Conservation (phyloP, 305 asterid genomes). For the Vinca major region DNA sequence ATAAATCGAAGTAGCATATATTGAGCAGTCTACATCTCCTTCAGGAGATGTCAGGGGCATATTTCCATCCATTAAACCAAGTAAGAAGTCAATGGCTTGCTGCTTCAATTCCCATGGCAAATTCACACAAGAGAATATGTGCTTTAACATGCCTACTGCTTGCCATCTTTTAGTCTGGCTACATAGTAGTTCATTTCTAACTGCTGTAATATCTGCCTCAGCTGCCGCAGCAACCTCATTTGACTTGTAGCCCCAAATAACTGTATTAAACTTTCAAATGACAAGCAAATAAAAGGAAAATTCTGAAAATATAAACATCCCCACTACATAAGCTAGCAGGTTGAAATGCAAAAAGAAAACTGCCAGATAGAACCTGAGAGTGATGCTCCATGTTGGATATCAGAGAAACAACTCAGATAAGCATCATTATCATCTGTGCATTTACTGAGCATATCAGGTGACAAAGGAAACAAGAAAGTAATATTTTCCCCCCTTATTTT, state of each 20-base stretch:
- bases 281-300: slow-evolving; percentile 11
- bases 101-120: slow-evolving; percentile 59
- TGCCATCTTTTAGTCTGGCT: slow-evolving; percentile 70
- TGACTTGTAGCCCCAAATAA: slow-evolving; percentile 68
- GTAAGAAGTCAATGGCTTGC: slow-evolving; percentile 50
- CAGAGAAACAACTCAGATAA: slow-evolving; percentile 54
- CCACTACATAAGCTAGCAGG: slow-evolving; percentile 3
- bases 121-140: slow-evolving; percentile 36
- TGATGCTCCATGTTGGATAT: slow-evolving; percentile 67
- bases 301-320: neutral
- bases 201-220: slow-evolving; percentile 42
- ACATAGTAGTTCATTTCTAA: slow-evolving; percentile 49
- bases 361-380: slow-evolving; percentile 47
- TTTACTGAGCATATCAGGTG: slow-evolving; percentile 10
- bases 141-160: slow-evolving; percentile 59
- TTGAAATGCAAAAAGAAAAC: slow-evolving; percentile 10
- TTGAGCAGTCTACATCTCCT: slow-evolving; percentile 34
- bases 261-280: slow-evolving; percentile 34
- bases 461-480: slow-evolving; percentile 6
- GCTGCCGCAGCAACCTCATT: slow-evolving; percentile 55
- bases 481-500: neutral
- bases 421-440: slow-evolving; percentile 45
- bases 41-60: slow-evolving; percentile 24
- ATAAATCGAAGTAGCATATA: slow-evolving; percentile 43
- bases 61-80: slow-evolving; percentile 49